Evolutionary conservation across 345 rosid genomes (phyloP).

Genomic region (Moringa oleifera): DNA sequence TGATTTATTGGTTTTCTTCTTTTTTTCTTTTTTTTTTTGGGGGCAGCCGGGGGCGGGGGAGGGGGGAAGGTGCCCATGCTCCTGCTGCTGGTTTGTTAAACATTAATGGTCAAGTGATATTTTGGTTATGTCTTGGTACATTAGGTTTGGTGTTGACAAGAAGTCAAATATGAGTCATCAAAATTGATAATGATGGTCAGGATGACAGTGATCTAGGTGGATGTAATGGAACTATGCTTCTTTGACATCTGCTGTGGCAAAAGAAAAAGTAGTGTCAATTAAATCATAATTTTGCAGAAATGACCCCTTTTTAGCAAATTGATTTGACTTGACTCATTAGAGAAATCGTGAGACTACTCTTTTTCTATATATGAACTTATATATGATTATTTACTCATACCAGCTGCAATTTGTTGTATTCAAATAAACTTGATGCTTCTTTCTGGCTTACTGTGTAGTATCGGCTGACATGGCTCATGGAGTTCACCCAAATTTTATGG

Average conservation of each 20-base stretch:
- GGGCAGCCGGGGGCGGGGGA: too few species aligned
- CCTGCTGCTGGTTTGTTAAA: too few species aligned
- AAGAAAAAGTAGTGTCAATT: neutral
- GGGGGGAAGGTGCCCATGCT: too few species aligned
- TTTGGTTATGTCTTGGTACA: too few species aligned
- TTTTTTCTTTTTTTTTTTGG: too few species aligned
- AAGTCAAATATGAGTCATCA: neutral
- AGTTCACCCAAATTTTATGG: slow-evolving; percentile 79
- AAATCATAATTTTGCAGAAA: neutral
- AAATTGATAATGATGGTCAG: too few species aligned
- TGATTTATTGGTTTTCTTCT: too few species aligned
- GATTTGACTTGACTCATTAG: neutral
- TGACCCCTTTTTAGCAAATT: neutral
- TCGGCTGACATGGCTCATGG: slow-evolving; percentile 99
- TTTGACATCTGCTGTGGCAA: neutral
- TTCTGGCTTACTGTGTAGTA: slow-evolving; percentile 37
- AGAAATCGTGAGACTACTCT: neutral
- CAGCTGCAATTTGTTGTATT: neutral
- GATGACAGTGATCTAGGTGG: neutral
- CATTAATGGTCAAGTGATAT: too few species aligned
- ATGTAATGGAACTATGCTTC: too few species aligned
- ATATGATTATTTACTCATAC: neutral
- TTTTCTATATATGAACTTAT: neutral
- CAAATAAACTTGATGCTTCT: neutral
- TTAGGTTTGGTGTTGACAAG: too few species aligned